Evolutionary conservation across 495 filamentous ascomycete species (phyloP).

Genomic region (Oidiodendron maius): DNA sequence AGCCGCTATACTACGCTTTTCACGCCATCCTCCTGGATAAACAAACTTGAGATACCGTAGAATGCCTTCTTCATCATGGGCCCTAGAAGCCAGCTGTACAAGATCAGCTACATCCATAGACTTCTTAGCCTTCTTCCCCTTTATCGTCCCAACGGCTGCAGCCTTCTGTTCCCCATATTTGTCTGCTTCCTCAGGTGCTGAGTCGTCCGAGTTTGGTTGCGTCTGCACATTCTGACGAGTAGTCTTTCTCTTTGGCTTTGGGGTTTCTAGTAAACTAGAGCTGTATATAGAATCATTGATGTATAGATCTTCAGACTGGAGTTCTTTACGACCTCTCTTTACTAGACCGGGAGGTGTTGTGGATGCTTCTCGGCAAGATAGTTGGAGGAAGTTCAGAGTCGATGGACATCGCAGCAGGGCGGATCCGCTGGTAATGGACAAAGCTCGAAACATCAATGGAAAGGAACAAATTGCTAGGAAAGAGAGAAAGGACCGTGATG

Average conservation of each 20-base stretch:
- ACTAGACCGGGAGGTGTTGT: not conserved
- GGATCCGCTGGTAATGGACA: not conserved
- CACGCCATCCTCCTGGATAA: too few species aligned
- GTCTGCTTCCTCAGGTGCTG: not conserved
- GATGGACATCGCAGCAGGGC: slow-evolving; percentile 2
- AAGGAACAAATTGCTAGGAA: not conserved
- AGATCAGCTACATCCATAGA: not conserved
- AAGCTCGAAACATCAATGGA: slow-evolving; percentile 9
- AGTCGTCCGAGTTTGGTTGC: not conserved
- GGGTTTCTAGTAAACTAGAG: not conserved
- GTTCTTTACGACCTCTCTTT: not conserved
- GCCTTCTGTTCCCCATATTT: not conserved
- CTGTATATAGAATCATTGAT: not conserved
- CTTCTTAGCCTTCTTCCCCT: not conserved
- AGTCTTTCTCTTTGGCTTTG: not conserved
- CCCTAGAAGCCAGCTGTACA: too few species aligned
- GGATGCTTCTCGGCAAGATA: too few species aligned
- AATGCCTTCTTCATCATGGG: too few species aligned
- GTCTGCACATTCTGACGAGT: not conserved
- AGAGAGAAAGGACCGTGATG: not conserved
- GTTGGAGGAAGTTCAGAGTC: not conserved
- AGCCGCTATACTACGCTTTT: not conserved
- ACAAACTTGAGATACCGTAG: too few species aligned
- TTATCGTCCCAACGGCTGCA: not conserved
- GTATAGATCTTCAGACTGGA: not conserved